These are phyloP conservation scores for Globisporangium iwayamae DNA, from an alignment of 352 stramenopile species.

Conservation along the genomic window DNA sequence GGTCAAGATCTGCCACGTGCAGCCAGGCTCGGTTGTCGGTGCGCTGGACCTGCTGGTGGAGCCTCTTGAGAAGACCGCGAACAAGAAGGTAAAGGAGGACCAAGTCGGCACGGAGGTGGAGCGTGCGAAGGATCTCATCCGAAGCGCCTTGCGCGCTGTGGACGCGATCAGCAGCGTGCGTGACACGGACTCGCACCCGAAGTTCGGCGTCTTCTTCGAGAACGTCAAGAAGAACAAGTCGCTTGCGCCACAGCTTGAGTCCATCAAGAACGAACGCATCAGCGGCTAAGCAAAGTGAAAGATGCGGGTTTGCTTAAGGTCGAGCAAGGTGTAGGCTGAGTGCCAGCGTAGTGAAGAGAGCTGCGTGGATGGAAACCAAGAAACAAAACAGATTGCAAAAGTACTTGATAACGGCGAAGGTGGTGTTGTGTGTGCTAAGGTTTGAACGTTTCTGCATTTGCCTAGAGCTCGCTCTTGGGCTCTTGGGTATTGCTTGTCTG, in stretches of 20 bases:
- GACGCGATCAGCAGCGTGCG: constrained; percentile 70
- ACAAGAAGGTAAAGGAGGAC: constrained; percentile 94
- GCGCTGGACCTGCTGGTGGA: constrained; percentile 89
- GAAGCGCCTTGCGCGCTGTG: constrained; percentile 90
- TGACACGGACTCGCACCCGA: constrained; percentile 72
- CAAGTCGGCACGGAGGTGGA: constrained; percentile 96
- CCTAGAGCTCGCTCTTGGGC: constrained; percentile 12
- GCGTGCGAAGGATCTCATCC: constrained; percentile 95
- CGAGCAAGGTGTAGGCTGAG: background rate
- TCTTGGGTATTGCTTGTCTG: constrained; percentile 4
- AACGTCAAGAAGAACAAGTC: constrained; percentile 67
- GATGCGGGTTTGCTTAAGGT: no score
- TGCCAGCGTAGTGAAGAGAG: background rate
- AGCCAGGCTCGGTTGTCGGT: constrained; percentile 78
- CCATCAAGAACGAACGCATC: constrained; percentile 54
- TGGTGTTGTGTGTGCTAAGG: background rate
- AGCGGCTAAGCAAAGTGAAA: constrained; percentile 21
- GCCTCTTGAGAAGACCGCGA: constrained; percentile 93
- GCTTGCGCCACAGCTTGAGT: constrained; percentile 54
- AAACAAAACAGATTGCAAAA: background rate
- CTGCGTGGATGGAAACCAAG: background rate
- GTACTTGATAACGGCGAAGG: background rate
- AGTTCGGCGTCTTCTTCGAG: constrained; percentile 58
- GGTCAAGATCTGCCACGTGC: constrained; percentile 89
- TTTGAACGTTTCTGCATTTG: constrained; percentile 6